Percentiles rank a stretch among this genome's conserved stretches.
Evolutionary conservation across 73 alveolate species (phyloP).

Genomic region (Tetrahymena elliotti): DNA sequence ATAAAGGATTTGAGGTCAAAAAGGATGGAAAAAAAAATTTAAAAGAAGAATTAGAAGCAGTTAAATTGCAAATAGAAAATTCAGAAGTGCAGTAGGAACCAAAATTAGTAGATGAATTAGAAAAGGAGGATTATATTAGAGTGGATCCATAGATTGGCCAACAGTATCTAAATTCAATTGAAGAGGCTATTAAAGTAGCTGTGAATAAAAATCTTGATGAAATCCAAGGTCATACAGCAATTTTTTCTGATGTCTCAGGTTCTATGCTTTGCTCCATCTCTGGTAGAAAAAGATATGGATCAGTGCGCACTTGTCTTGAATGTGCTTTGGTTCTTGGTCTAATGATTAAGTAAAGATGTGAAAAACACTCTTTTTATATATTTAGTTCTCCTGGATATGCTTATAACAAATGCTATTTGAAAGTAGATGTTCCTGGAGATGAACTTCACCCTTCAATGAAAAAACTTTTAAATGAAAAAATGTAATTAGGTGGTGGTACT

Average conservation of each 20-base stretch:
- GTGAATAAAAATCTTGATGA: constrained; percentile 6
- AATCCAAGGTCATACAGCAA: background rate
- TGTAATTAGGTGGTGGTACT: background rate
- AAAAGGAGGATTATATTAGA: background rate
- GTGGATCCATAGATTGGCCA: background rate
- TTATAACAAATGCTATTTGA: background rate
- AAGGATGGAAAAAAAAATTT: background rate
- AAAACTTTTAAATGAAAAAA: background rate
- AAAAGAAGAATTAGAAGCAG: background rate
- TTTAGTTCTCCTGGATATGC: background rate
- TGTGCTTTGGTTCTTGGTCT: background rate
- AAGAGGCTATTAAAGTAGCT: constrained; percentile 3
- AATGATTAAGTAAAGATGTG: background rate
- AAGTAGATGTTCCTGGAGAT: background rate
- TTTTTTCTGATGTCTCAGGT: background rate
- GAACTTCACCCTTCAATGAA: background rate
- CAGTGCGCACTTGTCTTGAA: background rate
- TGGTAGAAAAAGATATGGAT: constrained; percentile 4
- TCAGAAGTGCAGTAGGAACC: background rate
- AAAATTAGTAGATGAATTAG: background rate
- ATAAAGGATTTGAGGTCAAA: background rate
- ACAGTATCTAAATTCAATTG: background rate
- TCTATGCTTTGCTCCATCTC: constrained; percentile 6
- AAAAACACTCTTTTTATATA: background rate
- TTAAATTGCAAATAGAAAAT: background rate